These are phyloP conservation scores for Piloderma croceum DNA, from an alignment of 768 basidiomycete genomes.

Conservation along the genomic window DNA sequence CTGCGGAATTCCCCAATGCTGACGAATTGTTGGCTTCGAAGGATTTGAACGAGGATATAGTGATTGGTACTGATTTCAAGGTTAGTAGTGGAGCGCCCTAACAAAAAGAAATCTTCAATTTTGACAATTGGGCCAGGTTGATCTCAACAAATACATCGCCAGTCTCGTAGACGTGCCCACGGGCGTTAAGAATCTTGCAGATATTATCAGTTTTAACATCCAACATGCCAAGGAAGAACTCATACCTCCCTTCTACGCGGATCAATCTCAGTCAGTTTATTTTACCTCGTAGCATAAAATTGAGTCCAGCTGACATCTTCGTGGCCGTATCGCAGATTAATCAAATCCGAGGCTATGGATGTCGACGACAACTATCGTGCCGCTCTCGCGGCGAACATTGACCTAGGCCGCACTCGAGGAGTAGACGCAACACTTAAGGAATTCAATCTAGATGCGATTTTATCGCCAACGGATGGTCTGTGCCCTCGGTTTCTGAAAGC, in stretches of 20 bases:
- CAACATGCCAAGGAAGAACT: slow-evolving; percentile 47
- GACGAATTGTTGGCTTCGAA: slow-evolving; percentile 42
- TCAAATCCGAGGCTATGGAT: slow-evolving; percentile 19
- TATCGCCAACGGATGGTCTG: slow-evolving; percentile 36
- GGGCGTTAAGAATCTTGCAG: slow-evolving; percentile 49
- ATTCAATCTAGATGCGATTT: slow-evolving; percentile 45
- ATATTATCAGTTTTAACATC: slow-evolving; percentile 53
- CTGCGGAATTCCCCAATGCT: slow-evolving; percentile 54
- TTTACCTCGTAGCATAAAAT: neutral
- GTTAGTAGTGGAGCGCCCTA: slow-evolving; percentile 24
- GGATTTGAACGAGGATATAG: slow-evolving; percentile 43
- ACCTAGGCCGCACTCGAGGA: slow-evolving; percentile 45
- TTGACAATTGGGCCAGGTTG: too few relatives aligned
- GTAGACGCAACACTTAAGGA: slow-evolving; percentile 48
- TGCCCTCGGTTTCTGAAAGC: neutral
- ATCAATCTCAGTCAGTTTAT: slow-evolving; percentile 28
- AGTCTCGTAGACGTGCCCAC: slow-evolving; percentile 47
- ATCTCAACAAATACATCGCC: slow-evolving; percentile 45
- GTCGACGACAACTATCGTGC: slow-evolving; percentile 40
- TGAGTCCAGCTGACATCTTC: neutral
- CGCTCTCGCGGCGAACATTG: slow-evolving; percentile 39
- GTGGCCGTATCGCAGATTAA: neutral
- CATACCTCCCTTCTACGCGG: slow-evolving; percentile 27
- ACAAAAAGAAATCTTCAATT: too few relatives aligned
- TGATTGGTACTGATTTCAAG: slow-evolving; percentile 56